These are phyloP conservation scores for Fusarium sp. DNA, from an alignment of 2,329 filamentous ascomycete genomes.

Conservation along the genomic window DNA sequence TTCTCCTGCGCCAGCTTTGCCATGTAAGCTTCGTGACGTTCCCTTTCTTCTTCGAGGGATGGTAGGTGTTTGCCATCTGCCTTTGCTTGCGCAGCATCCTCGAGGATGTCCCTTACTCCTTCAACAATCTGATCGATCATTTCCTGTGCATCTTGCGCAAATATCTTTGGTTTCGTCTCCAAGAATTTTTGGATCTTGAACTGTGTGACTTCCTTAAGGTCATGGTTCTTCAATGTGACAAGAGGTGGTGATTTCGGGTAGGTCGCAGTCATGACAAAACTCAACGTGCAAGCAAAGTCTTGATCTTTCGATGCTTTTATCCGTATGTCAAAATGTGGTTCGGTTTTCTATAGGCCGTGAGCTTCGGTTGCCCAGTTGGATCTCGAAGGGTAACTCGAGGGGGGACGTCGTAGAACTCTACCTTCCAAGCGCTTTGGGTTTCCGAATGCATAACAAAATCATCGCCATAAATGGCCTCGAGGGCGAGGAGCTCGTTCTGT, in stretches of 20 bases:
- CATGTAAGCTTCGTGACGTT: conserved; percentile 79
- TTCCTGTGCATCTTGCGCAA: conserved; percentile 64
- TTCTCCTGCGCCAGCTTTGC: conserved; percentile 69
- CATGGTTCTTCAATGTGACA: conserved; percentile 73
- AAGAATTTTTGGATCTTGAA: conserved; percentile 75
- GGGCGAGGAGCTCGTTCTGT: conserved; percentile 84
- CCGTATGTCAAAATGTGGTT: conserved; percentile 83
- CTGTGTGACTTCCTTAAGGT: conserved; percentile 75
- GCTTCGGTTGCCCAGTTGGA: conserved; percentile 32
- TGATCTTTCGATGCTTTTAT: conserved; percentile 79
- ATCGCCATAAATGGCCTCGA: conserved; percentile 89
- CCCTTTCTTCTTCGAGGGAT: conserved; percentile 89
- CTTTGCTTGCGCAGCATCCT: conserved; percentile 84
- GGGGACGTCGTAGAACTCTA: conserved; percentile 51
- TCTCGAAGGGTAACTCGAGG: conserved; percentile 27
- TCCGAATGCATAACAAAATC: conserved; percentile 82
- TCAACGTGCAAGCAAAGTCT: conserved; percentile 76
- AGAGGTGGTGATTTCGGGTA: conserved; percentile 88
- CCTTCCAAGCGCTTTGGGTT: conserved; percentile 85
- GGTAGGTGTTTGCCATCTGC: conserved; percentile 81
- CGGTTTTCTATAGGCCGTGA: conserved; percentile 70
- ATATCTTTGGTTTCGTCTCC: conserved; percentile 66
- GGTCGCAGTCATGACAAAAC: conserved; percentile 85
- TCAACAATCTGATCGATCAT: conserved; percentile 75
- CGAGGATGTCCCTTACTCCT: conserved; percentile 78